phyloP scores from a whole-genome alignment of 192 early-diverging fungal genomes.

The Rhizophagus prolifer region DNA sequence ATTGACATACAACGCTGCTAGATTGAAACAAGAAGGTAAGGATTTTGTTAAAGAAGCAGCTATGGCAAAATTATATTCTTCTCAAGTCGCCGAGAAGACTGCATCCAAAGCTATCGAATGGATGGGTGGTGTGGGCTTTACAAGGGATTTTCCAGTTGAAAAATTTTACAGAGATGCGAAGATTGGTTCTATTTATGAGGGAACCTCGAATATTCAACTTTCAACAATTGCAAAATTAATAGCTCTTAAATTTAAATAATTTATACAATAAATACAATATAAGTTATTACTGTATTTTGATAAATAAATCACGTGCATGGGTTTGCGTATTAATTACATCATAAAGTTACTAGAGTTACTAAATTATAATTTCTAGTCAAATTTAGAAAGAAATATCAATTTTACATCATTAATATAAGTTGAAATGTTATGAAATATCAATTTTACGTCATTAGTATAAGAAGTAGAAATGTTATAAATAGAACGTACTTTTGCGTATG shows the following conservation, averaged over 20 bases:
- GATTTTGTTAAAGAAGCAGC: slow-evolving; percentile 94
- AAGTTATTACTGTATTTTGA: too few species aligned
- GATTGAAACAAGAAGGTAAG: slow-evolving; percentile 90
- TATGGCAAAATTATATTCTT: slow-evolving; percentile 97
- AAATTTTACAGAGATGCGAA: slow-evolving; percentile 97
- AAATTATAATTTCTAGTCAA: neutral
- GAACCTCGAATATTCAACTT: slow-evolving; percentile 95
- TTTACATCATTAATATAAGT: too few species aligned
- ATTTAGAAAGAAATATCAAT: neutral
- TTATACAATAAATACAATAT: neutral
- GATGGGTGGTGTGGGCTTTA: slow-evolving; percentile 98
- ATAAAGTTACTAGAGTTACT: neutral
- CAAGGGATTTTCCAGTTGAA: slow-evolving; percentile 84
- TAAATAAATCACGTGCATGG: too few species aligned
- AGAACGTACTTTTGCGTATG: neutral
- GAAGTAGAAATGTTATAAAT: neutral
- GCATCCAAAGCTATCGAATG: slow-evolving; percentile 92
- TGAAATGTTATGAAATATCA: neutral
- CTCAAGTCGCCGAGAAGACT: slow-evolving; percentile 87
- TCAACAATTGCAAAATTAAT: slow-evolving; percentile 80
- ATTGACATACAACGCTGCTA: slow-evolving; percentile 95
- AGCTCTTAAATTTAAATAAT: slow-evolving; percentile 38
- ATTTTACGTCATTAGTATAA: neutral
- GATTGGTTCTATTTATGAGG: slow-evolving; percentile 95
- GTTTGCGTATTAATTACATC: neutral